Conservation (phyloP, 2,329 filamentous ascomycete genomes). For the Aspergillus oerlinghausenensis region DNA sequence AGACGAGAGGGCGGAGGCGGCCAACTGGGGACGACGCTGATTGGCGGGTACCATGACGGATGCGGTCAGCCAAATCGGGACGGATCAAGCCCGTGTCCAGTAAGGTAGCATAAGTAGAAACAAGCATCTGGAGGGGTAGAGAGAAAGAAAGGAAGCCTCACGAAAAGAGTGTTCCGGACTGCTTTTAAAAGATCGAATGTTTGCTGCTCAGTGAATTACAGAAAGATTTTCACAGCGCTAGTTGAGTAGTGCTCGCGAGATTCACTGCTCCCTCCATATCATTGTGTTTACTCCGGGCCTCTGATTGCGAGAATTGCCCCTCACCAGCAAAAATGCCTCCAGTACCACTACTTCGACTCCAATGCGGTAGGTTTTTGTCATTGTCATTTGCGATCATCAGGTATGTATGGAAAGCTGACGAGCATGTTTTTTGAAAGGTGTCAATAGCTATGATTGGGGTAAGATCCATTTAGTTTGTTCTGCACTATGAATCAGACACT, state of each 20-base stretch:
- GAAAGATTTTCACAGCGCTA: neutral
- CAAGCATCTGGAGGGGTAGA: constrained; percentile 9
- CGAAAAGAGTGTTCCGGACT: neutral
- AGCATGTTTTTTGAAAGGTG: constrained; percentile 52
- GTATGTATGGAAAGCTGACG: neutral
- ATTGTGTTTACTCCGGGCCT: neutral
- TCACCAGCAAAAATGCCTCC: constrained; percentile 50
- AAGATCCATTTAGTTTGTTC: constrained; percentile 20
- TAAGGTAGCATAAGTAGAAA: neutral
- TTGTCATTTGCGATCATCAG: neutral
- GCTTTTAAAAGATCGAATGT: neutral
- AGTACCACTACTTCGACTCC: constrained; percentile 75
- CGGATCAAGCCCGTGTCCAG: constrained; percentile 4
- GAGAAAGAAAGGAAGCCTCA: neutral
- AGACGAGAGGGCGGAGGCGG: constrained; percentile 3
- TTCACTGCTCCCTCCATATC: neutral
- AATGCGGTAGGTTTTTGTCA: constrained; percentile 46
- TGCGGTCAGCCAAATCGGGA: constrained; percentile 16
- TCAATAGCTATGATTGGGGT: constrained; percentile 99
- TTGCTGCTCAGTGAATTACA: neutral
- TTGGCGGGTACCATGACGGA: constrained; percentile 17
- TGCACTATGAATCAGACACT: constrained; percentile 14
- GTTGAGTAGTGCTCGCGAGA: neutral
- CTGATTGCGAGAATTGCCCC: neutral
- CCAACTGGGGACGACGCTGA: constrained; percentile 7